Percentiles rank a stretch among this genome's conserved stretches.
These are phyloP conservation scores for Aegilops longissima DNA, from an alignment of 176 grass and related monocot species.

Conservation along the genomic window DNA sequence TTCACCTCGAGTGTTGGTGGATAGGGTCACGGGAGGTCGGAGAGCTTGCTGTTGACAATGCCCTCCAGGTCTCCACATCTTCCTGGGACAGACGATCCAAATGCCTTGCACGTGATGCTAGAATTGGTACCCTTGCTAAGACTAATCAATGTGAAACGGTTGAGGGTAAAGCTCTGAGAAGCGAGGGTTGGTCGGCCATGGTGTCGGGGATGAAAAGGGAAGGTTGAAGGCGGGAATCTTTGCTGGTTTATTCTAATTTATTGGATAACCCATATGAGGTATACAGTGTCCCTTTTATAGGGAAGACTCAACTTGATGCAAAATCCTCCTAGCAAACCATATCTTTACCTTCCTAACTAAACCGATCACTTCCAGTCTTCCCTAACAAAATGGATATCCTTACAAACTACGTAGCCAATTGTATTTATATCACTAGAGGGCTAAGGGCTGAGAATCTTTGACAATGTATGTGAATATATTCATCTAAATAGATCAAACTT, in stretches of 20 bases:
- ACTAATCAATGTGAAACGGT: background rate
- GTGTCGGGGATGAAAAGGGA: background rate
- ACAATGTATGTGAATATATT: background rate
- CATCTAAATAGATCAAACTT: constrained; percentile 14
- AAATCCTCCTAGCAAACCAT: background rate
- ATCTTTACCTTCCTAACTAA: constrained; percentile 1
- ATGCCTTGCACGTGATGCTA: background rate
- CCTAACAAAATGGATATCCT: background rate
- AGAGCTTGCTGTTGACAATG: background rate
- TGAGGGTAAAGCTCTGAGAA: background rate
- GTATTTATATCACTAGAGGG: background rate
- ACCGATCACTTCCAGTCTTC: background rate
- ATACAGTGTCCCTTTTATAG: background rate
- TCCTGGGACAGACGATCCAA: background rate
- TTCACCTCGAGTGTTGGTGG: background rate
- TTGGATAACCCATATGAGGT: background rate
- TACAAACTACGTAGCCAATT: background rate
- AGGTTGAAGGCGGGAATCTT: background rate
- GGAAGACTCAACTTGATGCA: background rate
- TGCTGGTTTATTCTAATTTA: background rate
- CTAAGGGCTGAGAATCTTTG: background rate
- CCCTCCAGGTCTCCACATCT: background rate
- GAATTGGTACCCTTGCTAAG: constrained; percentile 10
- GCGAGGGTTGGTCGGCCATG: background rate
- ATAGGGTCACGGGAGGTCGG: background rate